Evolutionary conservation across 768 basidiomycete genomes (phyloP).

Genomic region (Rhizopogon vinicolor): DNA sequence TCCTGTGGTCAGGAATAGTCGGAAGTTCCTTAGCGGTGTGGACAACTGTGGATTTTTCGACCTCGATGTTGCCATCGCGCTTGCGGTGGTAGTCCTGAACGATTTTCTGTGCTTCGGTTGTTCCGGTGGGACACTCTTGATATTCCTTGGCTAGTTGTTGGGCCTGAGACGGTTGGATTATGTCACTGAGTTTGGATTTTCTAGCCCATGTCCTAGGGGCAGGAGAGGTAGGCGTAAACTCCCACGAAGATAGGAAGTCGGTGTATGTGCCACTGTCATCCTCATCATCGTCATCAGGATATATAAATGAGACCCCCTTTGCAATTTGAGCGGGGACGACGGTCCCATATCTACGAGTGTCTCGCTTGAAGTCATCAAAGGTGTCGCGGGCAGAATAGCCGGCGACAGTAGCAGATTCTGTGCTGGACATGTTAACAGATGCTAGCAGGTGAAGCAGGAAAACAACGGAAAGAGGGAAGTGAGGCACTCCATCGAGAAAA

Average conservation of each 20-base stretch:
- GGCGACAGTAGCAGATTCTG: not conserved
- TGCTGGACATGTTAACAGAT: not conserved
- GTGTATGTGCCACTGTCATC: slow-evolving; percentile 1
- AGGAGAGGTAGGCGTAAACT: slow-evolving; percentile 3
- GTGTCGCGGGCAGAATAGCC: not conserved
- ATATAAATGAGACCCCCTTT: slow-evolving; percentile 3
- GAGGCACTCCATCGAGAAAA: not conserved
- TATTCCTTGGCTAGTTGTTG: slow-evolving; percentile 1
- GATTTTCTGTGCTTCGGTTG: slow-evolving; percentile 19
- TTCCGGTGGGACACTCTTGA: not conserved
- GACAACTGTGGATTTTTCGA: not conserved
- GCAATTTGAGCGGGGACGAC: slow-evolving; percentile 14
- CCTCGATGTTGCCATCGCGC: not conserved
- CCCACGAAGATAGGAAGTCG: slow-evolving; percentile 8
- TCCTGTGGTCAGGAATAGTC: slow-evolving; percentile 17
- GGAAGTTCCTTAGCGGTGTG: slow-evolving; percentile 13
- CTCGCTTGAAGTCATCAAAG: slow-evolving; percentile 1
- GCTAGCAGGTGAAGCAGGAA: too few species aligned
- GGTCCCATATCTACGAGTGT: slow-evolving; percentile 24
- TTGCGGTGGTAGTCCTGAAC: not conserved
- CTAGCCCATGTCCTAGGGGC: not conserved
- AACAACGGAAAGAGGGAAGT: not conserved
- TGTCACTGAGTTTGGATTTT: not conserved
- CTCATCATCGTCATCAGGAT: slow-evolving; percentile 6
- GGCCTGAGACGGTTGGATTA: not conserved